Evolutionary conservation across 1,139 yeast species (phyloP).

Genomic region (Scheffersomyces cryptocercus): DNA sequence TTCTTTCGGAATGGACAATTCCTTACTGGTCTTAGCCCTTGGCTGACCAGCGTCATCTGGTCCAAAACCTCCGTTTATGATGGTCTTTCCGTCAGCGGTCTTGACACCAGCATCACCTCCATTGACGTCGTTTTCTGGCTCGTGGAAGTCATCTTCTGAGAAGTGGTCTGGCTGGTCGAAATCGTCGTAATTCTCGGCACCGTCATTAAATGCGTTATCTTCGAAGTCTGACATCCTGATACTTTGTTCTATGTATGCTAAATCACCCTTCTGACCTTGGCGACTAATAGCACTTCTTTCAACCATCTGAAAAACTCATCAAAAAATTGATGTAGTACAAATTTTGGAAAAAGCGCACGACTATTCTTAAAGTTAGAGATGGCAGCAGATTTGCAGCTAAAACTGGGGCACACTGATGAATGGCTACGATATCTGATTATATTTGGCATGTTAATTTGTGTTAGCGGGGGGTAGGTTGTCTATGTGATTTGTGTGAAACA

Average conservation of each 20-base stretch:
- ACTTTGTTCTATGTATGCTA: neutral
- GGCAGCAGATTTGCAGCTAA: slow-evolving; percentile 1
- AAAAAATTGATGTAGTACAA: neutral
- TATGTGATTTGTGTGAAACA: no score
- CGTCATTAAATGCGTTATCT: slow-evolving; percentile 69
- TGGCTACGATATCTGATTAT: no score
- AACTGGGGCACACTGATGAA: neutral
- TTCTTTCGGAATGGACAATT: slow-evolving; percentile 86
- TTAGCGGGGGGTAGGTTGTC: no score
- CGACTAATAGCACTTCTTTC: no score
- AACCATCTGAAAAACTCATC: neutral
- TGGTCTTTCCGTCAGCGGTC: slow-evolving; percentile 73
- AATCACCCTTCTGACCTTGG: no score
- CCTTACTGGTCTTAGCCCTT: slow-evolving; percentile 66
- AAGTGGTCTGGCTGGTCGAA: slow-evolving; percentile 76
- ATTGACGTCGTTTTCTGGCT: slow-evolving; percentile 35
- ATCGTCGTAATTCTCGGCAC: slow-evolving; percentile 76
- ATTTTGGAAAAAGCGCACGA: no score
- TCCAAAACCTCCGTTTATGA: slow-evolving; percentile 68
- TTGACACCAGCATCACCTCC: slow-evolving; percentile 52
- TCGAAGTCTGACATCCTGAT: slow-evolving; percentile 49
- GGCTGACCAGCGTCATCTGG: slow-evolving; percentile 54
- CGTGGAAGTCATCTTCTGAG: slow-evolving; percentile 62
- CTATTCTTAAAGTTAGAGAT: no score
- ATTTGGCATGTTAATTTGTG: no score